Conservation (phyloP, 176 grass and related monocot species). For the Triticum urartu region DNA sequence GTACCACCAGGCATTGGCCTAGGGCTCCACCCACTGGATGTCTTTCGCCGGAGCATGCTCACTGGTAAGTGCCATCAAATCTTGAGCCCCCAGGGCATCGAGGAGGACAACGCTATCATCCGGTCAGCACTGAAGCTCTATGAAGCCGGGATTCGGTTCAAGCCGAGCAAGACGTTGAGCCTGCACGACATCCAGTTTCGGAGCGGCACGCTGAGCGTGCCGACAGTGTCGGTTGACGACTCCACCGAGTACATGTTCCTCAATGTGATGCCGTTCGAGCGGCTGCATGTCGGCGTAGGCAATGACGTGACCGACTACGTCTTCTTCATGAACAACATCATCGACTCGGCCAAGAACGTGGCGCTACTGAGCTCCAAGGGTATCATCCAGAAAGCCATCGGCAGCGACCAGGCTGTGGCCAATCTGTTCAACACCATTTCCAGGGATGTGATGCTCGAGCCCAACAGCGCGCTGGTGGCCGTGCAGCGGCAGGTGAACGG, state of each 20-base stretch:
- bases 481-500: not conserved
- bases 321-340: not conserved
- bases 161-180: not conserved
- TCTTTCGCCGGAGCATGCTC: conserved; percentile 51
- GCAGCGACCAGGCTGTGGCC: not conserved
- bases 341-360: not conserved
- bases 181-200: not conserved
- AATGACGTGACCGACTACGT: conserved; percentile 52
- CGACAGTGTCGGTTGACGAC: conserved; percentile 60
- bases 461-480: not conserved
- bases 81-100: not conserved
- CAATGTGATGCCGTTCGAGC: conserved; percentile 86
- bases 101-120: conserved; percentile 38
- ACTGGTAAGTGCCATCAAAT: not conserved
- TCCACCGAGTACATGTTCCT: conserved; percentile 78
- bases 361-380: not conserved
- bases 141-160: conserved; percentile 55
- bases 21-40: conserved; percentile 50
- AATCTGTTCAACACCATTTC: not conserved
- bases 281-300: conserved; percentile 58
- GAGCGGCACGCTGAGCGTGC: conserved; percentile 35
- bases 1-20: not conserved
- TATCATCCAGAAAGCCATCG: not conserved
- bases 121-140: conserved; percentile 49
- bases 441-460: not conserved